These are phyloP conservation scores for Batrachochytrium dendrobatidis DNA, from an alignment of 371 early-diverging fungal species.

Conservation along the genomic window DNA sequence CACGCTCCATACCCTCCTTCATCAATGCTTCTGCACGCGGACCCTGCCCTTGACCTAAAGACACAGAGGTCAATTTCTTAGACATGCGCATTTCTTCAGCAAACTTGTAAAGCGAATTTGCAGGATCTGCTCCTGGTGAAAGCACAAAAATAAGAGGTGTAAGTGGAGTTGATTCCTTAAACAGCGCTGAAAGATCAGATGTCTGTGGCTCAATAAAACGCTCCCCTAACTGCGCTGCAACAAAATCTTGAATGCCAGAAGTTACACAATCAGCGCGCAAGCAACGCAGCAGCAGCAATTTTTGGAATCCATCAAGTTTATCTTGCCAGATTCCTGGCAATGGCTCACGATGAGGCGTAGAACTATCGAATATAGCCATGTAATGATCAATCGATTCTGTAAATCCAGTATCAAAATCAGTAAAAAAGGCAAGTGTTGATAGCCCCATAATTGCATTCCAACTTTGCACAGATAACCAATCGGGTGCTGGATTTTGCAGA, in stretches of 20 bases:
- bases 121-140: conserved; percentile 55
- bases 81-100: conserved; percentile 52
- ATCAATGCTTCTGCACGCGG: conserved; percentile 49
- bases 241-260: conserved; percentile 44
- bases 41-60: conserved; percentile 54
- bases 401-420: conserved; percentile 35
- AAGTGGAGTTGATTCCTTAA: conserved; percentile 43
- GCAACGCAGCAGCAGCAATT: conserved; percentile 41
- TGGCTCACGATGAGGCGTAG: conserved; percentile 40
- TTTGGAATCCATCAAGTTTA: conserved; percentile 35
- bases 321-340: conserved; percentile 39
- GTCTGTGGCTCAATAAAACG: conserved; percentile 53
- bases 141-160: conserved; percentile 51
- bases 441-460: conserved; percentile 43
- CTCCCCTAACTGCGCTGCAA: conserved; percentile 42
- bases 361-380: conserved; percentile 40
- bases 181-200: conserved; percentile 41
- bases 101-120: conserved; percentile 46
- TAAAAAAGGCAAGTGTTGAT: conserved; percentile 30
- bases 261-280: conserved; percentile 45
- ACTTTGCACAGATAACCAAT: conserved; percentile 40
- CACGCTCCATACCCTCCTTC: conserved; percentile 48
- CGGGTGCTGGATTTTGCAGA: conserved; percentile 42
- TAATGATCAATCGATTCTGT: conserved; percentile 23
- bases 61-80: conserved; percentile 44